Base-by-base conservation (phyloP, 2,329 filamentous ascomycete species). In the Aureobasidium sp. region DNA sequence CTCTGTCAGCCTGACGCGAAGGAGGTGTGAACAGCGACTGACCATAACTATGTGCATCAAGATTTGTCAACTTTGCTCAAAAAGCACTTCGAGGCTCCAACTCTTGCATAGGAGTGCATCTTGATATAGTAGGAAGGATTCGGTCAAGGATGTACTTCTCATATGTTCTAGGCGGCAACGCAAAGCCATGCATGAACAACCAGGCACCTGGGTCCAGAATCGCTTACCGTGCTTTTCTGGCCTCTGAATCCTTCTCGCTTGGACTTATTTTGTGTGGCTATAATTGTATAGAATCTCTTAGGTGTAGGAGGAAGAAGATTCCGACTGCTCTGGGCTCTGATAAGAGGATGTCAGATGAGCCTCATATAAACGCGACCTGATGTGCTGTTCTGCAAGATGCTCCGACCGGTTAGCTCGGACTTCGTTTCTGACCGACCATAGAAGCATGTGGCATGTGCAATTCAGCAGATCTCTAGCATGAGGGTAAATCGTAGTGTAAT, bases 221-320 rank as follows among this genome's bases (percentile, higher is more conserved):
- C 13, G 50, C 50, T 52, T 52, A 15, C 34, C 10, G 34, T 52
- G 34, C 50, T 26, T 52, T 10, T 52, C 50, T 39, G 27, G 50
- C 50, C n/a, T 15, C 24, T 26, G 20, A 52, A 52, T 52, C 50
- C 50, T 52, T 52, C 34, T 52, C 50, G 50, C 32, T 52, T 52
- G 32, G 1, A 12, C 15, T 37, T 1, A 12, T 6, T 37, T 5
- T 5, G 3, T 37, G 34, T 37, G 5, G 12, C 34, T 37, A 37
- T 37, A 37, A 4, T 37, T 37, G 15, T 37, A 13, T 5, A 37
- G 2, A 15, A 37, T 3, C 5, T 9, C 15, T 26, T 5, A 1
- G 32, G 7, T 36, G 48, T 37, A 12, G 10, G 29, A 20, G 17
- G 6, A 32, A n/a, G 27, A n/a, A 48, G 3, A 24, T 1, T 13